These are phyloP conservation scores for Penicillium sp. DNA, from an alignment of 2,329 filamentous ascomycete genomes.

Conservation along the genomic window DNA sequence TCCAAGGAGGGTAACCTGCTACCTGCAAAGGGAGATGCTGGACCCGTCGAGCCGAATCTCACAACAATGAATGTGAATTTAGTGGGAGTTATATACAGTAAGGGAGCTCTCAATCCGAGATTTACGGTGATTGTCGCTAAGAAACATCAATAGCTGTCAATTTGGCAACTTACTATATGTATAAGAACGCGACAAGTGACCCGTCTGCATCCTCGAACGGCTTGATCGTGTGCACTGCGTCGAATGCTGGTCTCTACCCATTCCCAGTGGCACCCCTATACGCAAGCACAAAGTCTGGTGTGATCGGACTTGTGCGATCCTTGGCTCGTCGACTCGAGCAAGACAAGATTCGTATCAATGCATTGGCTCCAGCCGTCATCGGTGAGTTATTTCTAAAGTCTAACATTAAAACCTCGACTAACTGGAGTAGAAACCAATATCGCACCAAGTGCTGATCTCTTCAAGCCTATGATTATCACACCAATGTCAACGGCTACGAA, in stretches of 20 bases:
- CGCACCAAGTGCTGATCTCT: slow-evolving; percentile 52
- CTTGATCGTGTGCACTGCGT: slow-evolving; percentile 60
- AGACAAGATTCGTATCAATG: slow-evolving; percentile 59
- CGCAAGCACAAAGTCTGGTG: slow-evolving; percentile 55
- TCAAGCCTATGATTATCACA: slow-evolving; percentile 58
- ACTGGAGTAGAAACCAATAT: slow-evolving; percentile 56
- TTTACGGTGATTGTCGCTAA: background rate
- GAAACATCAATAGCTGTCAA: slow-evolving; percentile 51
- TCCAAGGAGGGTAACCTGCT: slow-evolving; percentile 52
- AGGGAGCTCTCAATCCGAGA: background rate
- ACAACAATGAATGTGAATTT: slow-evolving; percentile 46
- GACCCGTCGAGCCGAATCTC: slow-evolving; percentile 45
- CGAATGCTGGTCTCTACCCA: slow-evolving; percentile 60
- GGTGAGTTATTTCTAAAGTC: slow-evolving; percentile 42
- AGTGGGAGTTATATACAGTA: slow-evolving; percentile 54
- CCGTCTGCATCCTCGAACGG: slow-evolving; percentile 44
- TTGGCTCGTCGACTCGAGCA: slow-evolving; percentile 48
- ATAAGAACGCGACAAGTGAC: slow-evolving; percentile 46
- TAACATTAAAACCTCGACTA: background rate
- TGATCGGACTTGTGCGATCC: slow-evolving; percentile 59
- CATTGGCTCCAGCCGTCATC: slow-evolving; percentile 57
- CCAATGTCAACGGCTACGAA: slow-evolving; percentile 57
- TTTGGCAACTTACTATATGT: slow-evolving; percentile 58
- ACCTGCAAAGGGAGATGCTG: slow-evolving; percentile 35
- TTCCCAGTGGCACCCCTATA: slow-evolving; percentile 60